A percentile compares a stretch with the other conserved stretches of the same genome.
Conservation (phyloP, 257 asterid genomes). For the Leonotis leonurus region DNA sequence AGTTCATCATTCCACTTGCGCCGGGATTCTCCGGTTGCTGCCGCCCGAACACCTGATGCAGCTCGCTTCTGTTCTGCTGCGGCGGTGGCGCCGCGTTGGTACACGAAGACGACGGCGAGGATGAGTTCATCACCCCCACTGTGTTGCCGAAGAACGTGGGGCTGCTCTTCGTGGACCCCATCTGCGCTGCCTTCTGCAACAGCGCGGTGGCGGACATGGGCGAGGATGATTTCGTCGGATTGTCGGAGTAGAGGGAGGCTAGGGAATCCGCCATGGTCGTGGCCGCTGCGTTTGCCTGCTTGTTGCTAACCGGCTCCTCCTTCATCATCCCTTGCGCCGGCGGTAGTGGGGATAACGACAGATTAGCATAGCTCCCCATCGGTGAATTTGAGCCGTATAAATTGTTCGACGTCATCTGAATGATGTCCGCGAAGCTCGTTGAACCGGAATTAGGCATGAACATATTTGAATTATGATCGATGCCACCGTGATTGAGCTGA, state of each 20-base stretch:
- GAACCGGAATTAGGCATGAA: conserved; percentile 25
- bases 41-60: conserved; percentile 36
- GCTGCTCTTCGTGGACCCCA: conserved; percentile 64
- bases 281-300: background rate
- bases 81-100: background rate
- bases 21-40: conserved; percentile 23
- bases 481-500: conserved; percentile 20
- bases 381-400: conserved; percentile 27
- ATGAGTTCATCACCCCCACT: conserved; percentile 47
- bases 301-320: conserved; percentile 30
- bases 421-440: conserved; percentile 32
- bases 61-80: conserved; percentile 32
- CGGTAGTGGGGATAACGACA: conserved; percentile 31
- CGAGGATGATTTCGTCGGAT: conserved; percentile 20
- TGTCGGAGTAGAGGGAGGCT: conserved; percentile 37
- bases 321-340: conserved; percentile 24
- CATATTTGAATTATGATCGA: conserved; percentile 21
- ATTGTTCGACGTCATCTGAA: conserved; percentile 38
- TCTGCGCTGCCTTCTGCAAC: conserved; percentile 79
- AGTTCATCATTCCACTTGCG: conserved; percentile 28
- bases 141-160: conserved; percentile 41
- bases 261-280: conserved; percentile 32
- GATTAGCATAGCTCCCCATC: conserved; percentile 33
- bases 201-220: conserved; percentile 92
- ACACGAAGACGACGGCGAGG: conserved; percentile 39